These are phyloP conservation scores for Stachybotrys chartarum DNA, from an alignment of 2,329 filamentous ascomycete genomes.

Conservation along the genomic window DNA sequence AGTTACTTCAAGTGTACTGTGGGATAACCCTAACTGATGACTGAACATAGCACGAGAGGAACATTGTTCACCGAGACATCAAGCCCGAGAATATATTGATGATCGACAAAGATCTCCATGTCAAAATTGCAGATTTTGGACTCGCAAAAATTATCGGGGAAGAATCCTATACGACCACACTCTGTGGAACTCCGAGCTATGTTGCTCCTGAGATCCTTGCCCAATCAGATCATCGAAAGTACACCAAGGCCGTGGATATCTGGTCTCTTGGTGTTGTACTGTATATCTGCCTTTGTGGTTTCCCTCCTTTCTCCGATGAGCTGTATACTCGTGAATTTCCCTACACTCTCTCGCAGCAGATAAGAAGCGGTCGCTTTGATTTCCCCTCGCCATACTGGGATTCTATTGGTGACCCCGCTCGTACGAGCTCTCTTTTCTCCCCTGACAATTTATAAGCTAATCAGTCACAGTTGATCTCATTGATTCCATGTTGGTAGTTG, in stretches of 20 bases:
- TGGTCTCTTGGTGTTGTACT: slow-evolving; percentile 98
- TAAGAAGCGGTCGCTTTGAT: slow-evolving; percentile 76
- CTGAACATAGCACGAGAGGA: slow-evolving; percentile 75
- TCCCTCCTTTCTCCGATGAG: slow-evolving; percentile 95
- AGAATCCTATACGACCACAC: slow-evolving; percentile 92
- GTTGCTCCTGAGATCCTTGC: slow-evolving; percentile 93
- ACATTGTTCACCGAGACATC: slow-evolving; percentile 95
- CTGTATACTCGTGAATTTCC: slow-evolving; percentile 75
- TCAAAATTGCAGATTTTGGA: slow-evolving; percentile 95
- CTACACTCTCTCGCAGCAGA: slow-evolving; percentile 63
- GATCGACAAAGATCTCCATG: slow-evolving; percentile 72
- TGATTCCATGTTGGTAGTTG: no score
- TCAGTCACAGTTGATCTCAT: no score
- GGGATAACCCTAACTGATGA: no score
- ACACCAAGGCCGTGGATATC: slow-evolving; percentile 90
- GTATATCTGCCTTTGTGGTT: slow-evolving; percentile 95
- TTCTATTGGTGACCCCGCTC: slow-evolving; percentile 13
- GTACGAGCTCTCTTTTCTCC: no score
- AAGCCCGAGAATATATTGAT: slow-evolving; percentile 96
- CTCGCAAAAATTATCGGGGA: slow-evolving; percentile 98
- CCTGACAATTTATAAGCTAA: neutral
- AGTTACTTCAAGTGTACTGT: no score
- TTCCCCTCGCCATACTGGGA: slow-evolving; percentile 90
- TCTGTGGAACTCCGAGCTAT: slow-evolving; percentile 95
- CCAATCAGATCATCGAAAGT: slow-evolving; percentile 72